Percentiles rank a stretch among this genome's conserved stretches.
Conservation (phyloP, 192 early-diverging fungal genomes). For the Allomyces javanicus region DNA sequence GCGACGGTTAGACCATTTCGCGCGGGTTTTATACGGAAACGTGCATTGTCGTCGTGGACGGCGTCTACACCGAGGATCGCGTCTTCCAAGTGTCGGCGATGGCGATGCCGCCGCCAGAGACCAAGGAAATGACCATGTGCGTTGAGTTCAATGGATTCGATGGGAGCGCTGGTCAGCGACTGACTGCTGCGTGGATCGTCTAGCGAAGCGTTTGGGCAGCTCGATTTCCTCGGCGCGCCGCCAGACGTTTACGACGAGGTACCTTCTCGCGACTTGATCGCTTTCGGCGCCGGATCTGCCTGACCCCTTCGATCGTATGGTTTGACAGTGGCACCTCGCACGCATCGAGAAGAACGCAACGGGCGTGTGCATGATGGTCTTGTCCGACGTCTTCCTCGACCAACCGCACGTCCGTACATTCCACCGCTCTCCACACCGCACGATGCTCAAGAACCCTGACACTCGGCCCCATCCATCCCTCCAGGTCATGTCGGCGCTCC, state of each 20-base stretch:
- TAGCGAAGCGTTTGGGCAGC: slow-evolving; percentile 25
- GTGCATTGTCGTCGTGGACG: slow-evolving; percentile 72
- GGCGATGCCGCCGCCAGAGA: slow-evolving; percentile 57
- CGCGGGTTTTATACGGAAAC: slow-evolving; percentile 66
- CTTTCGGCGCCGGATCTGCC: slow-evolving; percentile 14
- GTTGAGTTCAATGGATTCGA: neutral
- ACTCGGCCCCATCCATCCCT: neutral
- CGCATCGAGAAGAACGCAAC: slow-evolving; percentile 17
- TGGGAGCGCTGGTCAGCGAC: no score
- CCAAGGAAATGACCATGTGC: slow-evolving; percentile 18
- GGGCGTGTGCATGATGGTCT: slow-evolving; percentile 49
- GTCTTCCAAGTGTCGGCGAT: slow-evolving; percentile 48
- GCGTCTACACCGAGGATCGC: slow-evolving; percentile 48
- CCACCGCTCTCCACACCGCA: neutral
- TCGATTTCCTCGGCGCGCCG: slow-evolving; percentile 35
- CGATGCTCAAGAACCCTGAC: neutral
- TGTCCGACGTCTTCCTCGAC: slow-evolving; percentile 80
- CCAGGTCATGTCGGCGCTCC: slow-evolving; percentile 49
- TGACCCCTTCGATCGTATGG: neutral
- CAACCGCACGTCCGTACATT: slow-evolving; percentile 35
- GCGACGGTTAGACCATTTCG: slow-evolving; percentile 17
- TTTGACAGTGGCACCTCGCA: slow-evolving; percentile 5
- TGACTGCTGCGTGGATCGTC: neutral
- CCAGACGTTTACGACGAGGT: slow-evolving; percentile 29
- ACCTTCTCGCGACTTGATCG: slow-evolving; percentile 2